Percentiles rank a stretch among this genome's conserved stretches.
phyloP scores from a whole-genome alignment of 371 early-diverging fungal genomes.

The Mucor racemosus region DNA sequence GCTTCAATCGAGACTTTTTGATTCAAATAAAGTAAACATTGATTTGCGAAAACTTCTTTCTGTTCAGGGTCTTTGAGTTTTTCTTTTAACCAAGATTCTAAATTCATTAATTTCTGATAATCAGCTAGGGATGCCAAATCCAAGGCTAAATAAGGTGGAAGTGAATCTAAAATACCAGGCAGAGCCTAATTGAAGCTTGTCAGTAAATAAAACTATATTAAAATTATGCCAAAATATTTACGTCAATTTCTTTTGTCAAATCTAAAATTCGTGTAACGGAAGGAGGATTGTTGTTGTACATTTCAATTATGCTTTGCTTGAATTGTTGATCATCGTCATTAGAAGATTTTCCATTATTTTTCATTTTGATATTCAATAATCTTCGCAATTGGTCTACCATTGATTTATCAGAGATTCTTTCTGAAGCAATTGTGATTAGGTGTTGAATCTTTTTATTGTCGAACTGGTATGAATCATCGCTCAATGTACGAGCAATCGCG shows the following conservation, averaged over 20 bases:
- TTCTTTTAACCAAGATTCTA: conserved; percentile 86
- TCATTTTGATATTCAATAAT: conserved; percentile 7
- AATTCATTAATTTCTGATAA: conserved; percentile 73
- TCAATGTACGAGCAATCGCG: conserved; percentile 13
- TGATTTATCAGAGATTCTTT: conserved; percentile 21
- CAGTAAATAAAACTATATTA: neutral
- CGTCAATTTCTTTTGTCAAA: conserved; percentile 79
- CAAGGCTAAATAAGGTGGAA: conserved; percentile 72
- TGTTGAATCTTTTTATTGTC: conserved; percentile 22
- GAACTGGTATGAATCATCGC: conserved; percentile 18
- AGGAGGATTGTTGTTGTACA: conserved; percentile 74
- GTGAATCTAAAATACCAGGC: conserved; percentile 70
- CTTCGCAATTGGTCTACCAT: conserved; percentile 20
- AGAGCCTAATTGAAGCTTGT: conserved; percentile 55
- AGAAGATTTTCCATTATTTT: neutral
- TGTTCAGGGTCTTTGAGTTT: conserved; percentile 41
- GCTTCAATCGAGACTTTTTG: conserved; percentile 63
- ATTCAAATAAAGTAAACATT: conserved; percentile 76
- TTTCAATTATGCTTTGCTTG: conserved; percentile 63
- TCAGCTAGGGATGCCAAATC: conserved; percentile 84
- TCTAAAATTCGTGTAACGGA: conserved; percentile 77
- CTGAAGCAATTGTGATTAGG: conserved; percentile 14
- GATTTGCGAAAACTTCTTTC: conserved; percentile 68
- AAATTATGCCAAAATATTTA: conserved; percentile 26
- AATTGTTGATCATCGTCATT: conserved; percentile 14